Base-by-base conservation (phyloP, 2,329 filamentous ascomycete genomes). In the Cylindrodendrum hubeiense region DNA sequence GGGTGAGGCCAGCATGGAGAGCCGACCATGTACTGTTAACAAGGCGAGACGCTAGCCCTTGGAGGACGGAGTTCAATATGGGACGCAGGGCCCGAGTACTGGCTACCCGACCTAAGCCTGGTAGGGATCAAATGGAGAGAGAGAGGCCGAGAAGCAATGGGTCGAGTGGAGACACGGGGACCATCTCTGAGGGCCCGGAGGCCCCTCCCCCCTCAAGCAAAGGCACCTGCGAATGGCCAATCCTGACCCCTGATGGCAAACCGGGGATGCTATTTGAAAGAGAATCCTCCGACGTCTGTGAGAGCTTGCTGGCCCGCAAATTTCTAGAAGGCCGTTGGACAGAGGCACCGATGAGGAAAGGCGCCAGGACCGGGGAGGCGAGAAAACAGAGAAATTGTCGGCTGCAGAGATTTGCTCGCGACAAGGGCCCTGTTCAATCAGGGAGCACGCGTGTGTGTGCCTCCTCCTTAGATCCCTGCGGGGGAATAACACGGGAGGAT, bases 321-420 rank as follows among this genome's bases (percentile, higher is more conserved):
- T 75, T 78, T 78, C 76, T 77, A 78, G 76, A 78, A 78, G 67
- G 59, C 67, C 67, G 63, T 75, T 74, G 71, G 72, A 67, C 62
- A 72, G 65, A 64, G 46, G 46, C 47, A 60, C 65, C 52, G 66
- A 72, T 74, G 66, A 62, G 70, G 67, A 68, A 68, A 65, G 50
- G 65, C 59, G 68, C 52, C 54, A 63, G 33, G 63, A 69, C 55
- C 64, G 67, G 63, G 67, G 68, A 69, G 70, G 64, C 55, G 56
- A 66, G 69, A 67, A 67, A 75, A 68, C 69, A 73, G 68, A 72
- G 66, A 63, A 69, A 69, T 68, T 67, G 63, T 72, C 68, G 65
- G 55, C 69, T 72, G 65, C 68, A 71, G 72, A 72, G 63, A 66
- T 74, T 73, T 74, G 65, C 66, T 69, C 43, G 64, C 60, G 72